Conservation (phyloP, 345 rosid genomes). For the Rhodamnia rubescens region DNA sequence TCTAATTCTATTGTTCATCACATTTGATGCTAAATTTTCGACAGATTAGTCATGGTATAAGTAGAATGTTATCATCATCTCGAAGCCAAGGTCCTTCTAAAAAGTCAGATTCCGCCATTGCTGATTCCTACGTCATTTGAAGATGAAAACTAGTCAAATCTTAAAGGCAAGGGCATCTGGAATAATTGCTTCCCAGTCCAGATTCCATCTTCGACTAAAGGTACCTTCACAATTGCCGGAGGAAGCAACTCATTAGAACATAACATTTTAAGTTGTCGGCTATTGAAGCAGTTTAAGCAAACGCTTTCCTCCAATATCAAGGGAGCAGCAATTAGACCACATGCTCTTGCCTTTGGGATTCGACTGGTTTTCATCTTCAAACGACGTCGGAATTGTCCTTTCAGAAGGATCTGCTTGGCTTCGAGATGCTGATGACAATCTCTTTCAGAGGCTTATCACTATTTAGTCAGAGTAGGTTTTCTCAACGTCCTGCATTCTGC, state of each 20-base stretch:
- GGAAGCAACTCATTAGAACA: slow-evolving; percentile 26
- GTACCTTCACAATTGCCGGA: slow-evolving; percentile 39
- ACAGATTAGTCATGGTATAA: no score
- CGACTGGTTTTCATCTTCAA: background rate
- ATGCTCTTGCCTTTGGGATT: no score
- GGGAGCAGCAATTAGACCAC: slow-evolving; percentile 54
- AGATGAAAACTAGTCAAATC: slow-evolving; percentile 41
- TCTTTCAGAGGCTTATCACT: slow-evolving; percentile 55
- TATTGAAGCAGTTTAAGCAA: slow-evolving; percentile 29
- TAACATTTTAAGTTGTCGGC: slow-evolving; percentile 82
- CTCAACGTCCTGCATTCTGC: slow-evolving; percentile 56
- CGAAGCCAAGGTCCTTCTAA: slow-evolving; percentile 76
- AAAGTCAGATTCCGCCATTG: slow-evolving; percentile 17
- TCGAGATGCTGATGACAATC: slow-evolving; percentile 54
- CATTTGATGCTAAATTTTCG: no score
- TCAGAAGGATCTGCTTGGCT: slow-evolving; percentile 70
- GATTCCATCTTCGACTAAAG: slow-evolving; percentile 17
- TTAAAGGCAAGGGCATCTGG: slow-evolving; percentile 65
- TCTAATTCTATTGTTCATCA: no score
- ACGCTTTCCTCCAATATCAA: slow-evolving; percentile 48
- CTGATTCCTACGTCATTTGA: slow-evolving; percentile 14
- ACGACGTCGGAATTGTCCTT: slow-evolving; percentile 33
- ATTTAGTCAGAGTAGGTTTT: slow-evolving; percentile 20
- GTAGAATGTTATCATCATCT: slow-evolving; percentile 23
- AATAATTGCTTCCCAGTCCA: slow-evolving; percentile 91